These are phyloP conservation scores for Fusarium nanum DNA, from an alignment of 2,329 filamentous ascomycete species.

Conservation along the genomic window DNA sequence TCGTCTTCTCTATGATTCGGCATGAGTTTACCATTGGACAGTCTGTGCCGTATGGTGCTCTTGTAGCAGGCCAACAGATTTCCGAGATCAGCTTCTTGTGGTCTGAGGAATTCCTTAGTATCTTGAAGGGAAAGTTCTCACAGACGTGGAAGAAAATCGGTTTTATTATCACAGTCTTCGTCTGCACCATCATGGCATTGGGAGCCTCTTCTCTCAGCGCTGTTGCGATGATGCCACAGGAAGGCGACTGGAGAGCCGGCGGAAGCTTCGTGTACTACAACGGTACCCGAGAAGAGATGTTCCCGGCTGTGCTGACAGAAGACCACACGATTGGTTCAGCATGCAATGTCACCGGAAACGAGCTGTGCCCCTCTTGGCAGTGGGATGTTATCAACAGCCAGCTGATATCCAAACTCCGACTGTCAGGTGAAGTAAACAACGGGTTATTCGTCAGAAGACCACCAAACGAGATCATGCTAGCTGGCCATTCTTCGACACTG, in stretches of 20 bases:
- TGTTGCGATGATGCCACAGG: constrained; percentile 40
- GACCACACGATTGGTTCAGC: constrained; percentile 12
- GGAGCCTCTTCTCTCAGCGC: constrained; percentile 39
- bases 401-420: constrained; percentile 28
- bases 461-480: constrained; percentile 26
- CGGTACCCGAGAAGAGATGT: constrained; percentile 26
- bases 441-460: constrained; percentile 26
- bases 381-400: constrained; percentile 38
- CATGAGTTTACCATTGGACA: constrained; percentile 34
- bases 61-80: constrained; percentile 38
- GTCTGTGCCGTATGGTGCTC: constrained; percentile 35
- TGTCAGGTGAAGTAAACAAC: constrained; percentile 28
- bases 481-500: constrained; percentile 19
- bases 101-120: constrained; percentile 37
- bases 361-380: constrained; percentile 37
- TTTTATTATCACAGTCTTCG: constrained; percentile 23
- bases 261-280: constrained; percentile 37
- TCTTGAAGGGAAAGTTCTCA: constrained; percentile 33
- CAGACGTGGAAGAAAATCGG: constrained; percentile 33
- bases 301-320: constrained; percentile 15
- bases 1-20: constrained; percentile 36
- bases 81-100: constrained; percentile 39
- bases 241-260: constrained; percentile 35
- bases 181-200: constrained; percentile 34
- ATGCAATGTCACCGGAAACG: constrained; percentile 28